These are phyloP conservation scores for Adenanthera pavonina DNA, from an alignment of 306 rosid genomes.

Conservation along the genomic window DNA sequence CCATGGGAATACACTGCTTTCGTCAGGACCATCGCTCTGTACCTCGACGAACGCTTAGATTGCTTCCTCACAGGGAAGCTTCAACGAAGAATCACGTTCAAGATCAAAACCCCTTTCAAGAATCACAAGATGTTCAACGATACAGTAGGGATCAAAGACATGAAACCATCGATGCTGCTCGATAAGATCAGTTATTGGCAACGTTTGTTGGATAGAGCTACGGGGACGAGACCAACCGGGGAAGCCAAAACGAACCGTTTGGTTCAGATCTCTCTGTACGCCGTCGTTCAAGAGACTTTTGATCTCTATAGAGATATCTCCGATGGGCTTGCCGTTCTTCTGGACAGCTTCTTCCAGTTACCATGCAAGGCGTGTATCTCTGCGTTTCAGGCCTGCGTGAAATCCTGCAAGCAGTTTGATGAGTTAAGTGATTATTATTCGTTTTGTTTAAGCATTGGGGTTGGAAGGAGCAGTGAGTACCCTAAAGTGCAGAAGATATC, in stretches of 20 bases:
- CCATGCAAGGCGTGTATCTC: conserved; percentile 58
- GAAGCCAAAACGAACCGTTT: conserved; percentile 58
- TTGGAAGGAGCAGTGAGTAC: conserved; percentile 89
- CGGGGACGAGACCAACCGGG: conserved; percentile 66
- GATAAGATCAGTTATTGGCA: conserved; percentile 73
- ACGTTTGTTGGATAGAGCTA: conserved; percentile 74
- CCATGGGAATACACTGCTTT: conserved; percentile 86
- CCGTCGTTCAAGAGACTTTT: conserved; percentile 82
- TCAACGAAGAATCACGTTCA: conserved; percentile 55
- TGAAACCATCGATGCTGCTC: conserved; percentile 70
- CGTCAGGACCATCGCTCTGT: conserved; percentile 68
- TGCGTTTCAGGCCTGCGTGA: conserved; percentile 73
- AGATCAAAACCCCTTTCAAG: conserved; percentile 14
- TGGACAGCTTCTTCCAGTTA: conserved; percentile 74
- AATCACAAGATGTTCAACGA: conserved; percentile 35
- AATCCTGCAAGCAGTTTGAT: conserved; percentile 78
- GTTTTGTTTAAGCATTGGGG: conserved; percentile 60
- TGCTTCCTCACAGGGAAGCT: conserved; percentile 83
- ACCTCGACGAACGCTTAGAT: conserved; percentile 83
- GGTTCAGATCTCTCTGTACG: conserved; percentile 60
- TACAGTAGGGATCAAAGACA: conserved; percentile 52
- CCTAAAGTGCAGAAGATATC: conserved; percentile 80
- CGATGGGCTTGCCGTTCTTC: conserved; percentile 68
- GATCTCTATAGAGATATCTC: conserved; percentile 73
- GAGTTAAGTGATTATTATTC: conserved; percentile 66